A percentile compares a stretch with the other conserved stretches of the same genome.
phyloP scores from a whole-genome alignment of 352 stramenopile genomes.

The Phytopythium boreale region DNA sequence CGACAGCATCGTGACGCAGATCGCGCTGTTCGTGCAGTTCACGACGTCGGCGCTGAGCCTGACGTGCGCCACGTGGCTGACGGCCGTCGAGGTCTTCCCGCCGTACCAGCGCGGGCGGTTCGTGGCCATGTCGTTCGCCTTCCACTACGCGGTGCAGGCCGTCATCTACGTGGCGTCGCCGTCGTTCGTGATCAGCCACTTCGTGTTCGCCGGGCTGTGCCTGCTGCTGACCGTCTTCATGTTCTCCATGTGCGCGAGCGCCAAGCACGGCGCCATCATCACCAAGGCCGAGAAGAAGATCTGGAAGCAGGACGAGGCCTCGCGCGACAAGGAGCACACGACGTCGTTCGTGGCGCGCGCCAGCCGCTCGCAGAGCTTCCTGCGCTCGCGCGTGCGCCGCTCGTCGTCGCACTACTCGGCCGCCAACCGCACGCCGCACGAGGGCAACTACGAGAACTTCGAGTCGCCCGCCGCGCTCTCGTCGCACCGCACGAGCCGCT shows the following conservation, averaged over 20 bases:
- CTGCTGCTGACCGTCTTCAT: constrained; percentile 68
- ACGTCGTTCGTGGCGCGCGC: constrained; percentile 45
- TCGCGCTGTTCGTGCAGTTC: constrained; percentile 75
- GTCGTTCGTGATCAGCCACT: constrained; percentile 76
- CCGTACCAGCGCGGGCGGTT: constrained; percentile 70
- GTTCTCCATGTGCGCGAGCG: constrained; percentile 77
- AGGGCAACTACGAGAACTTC: constrained; percentile 78
- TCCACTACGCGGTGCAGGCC: constrained; percentile 75
- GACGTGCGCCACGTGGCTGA: constrained; percentile 82
- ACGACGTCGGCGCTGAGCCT: constrained; percentile 60
- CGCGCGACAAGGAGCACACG: constrained; percentile 32
- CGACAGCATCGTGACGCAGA: constrained; percentile 46
- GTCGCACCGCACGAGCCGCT: constrained; percentile 18
- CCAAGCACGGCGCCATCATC: constrained; percentile 79
- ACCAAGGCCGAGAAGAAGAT: constrained; percentile 85
- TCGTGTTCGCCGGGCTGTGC: constrained; percentile 69
- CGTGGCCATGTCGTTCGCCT: constrained; percentile 65
- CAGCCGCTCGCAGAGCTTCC: constrained; percentile 78
- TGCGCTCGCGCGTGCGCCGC: constrained; percentile 63
- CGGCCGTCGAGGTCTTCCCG: constrained; percentile 82
- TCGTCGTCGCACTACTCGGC: constrained; percentile 52
- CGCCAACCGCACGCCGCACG: constrained; percentile 38
- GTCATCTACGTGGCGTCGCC: constrained; percentile 56
- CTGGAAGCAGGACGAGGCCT: constrained; percentile 50
- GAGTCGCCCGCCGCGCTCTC: constrained; percentile 53